phyloP scores from a whole-genome alignment of 495 filamentous ascomycete genomes.

The Penicillium paradoxum region DNA sequence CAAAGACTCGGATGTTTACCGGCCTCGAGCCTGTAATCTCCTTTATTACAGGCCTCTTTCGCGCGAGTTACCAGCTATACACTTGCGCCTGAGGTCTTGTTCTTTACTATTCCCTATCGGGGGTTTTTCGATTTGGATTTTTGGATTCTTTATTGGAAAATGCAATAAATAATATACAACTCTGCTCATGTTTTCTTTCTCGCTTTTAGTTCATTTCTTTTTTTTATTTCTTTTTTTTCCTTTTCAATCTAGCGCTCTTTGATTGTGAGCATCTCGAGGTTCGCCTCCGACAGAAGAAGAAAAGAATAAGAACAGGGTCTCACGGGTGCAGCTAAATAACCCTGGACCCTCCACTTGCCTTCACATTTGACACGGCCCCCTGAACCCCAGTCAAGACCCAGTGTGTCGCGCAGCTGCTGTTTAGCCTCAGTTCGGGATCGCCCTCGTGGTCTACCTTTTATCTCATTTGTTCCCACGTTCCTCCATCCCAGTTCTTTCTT shows the following conservation, averaged over 20 bases:
- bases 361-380: slow-evolving; percentile 28
- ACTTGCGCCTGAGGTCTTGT: background rate
- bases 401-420: slow-evolving; percentile 19
- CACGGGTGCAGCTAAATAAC: slow-evolving; percentile 44
- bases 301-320: slow-evolving; percentile 26
- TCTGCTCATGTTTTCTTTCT: background rate
- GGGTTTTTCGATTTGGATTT: slow-evolving; percentile 2
- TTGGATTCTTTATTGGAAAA: slow-evolving; percentile 7
- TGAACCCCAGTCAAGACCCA: slow-evolving; percentile 29
- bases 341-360: slow-evolving; percentile 42
- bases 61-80: slow-evolving; percentile 35
- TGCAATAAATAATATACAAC: too few relatives aligned
- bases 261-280: background rate
- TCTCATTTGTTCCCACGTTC: slow-evolving; percentile 3
- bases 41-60: slow-evolving; percentile 43
- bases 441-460: slow-evolving; percentile 1
- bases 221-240: slow-evolving; percentile 9
- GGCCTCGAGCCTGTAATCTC: slow-evolving; percentile 17
- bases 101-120: slow-evolving; percentile 2
- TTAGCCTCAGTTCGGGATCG: slow-evolving; percentile 20
- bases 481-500: slow-evolving; percentile 12
- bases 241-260: slow-evolving; percentile 4
- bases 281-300: slow-evolving; percentile 4
- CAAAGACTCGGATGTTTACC: slow-evolving; percentile 19
- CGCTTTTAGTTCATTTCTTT: slow-evolving; percentile 11